Evolutionary conservation across 2,329 filamentous ascomycete genomes (phyloP).

Genomic region (Keithomyces neogunnii): DNA sequence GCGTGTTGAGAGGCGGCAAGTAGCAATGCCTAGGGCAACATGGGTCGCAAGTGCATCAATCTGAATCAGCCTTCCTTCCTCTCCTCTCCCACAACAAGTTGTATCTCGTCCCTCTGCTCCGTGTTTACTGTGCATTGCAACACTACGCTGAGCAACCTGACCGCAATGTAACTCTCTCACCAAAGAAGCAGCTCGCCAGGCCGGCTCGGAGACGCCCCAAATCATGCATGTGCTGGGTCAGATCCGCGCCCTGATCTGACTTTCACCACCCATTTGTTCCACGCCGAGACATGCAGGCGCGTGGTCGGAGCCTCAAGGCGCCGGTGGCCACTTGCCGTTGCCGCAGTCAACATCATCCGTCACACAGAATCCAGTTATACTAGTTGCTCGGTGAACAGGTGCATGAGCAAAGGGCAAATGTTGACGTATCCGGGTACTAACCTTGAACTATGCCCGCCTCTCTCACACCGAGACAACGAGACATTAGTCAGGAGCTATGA

Average conservation of each 20-base stretch:
- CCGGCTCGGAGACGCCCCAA: neutral
- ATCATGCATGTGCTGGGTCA: neutral
- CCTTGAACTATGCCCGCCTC: no score
- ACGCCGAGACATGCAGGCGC: neutral
- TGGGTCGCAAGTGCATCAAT: no score
- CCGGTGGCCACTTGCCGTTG: neutral
- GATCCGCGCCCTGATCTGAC: neutral
- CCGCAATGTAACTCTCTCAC: no score
- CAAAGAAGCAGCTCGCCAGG: no score
- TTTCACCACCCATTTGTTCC: neutral
- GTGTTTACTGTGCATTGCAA: no score
- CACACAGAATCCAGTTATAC: neutral
- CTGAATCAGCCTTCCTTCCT: no score
- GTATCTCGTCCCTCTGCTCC: no score
- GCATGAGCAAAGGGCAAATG: neutral
- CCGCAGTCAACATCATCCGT: neutral
- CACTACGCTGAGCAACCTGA: no score
- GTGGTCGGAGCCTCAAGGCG: neutral
- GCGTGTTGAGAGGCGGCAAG: no score
- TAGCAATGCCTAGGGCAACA: no score
- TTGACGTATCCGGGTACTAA: neutral
- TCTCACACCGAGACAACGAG: neutral
- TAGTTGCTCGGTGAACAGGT: neutral
- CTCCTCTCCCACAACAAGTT: no score
- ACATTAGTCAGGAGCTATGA: neutral